Evolutionary conservation across 768 basidiomycete species (phyloP).

Genomic region (Trametes cinnabarina): DNA sequence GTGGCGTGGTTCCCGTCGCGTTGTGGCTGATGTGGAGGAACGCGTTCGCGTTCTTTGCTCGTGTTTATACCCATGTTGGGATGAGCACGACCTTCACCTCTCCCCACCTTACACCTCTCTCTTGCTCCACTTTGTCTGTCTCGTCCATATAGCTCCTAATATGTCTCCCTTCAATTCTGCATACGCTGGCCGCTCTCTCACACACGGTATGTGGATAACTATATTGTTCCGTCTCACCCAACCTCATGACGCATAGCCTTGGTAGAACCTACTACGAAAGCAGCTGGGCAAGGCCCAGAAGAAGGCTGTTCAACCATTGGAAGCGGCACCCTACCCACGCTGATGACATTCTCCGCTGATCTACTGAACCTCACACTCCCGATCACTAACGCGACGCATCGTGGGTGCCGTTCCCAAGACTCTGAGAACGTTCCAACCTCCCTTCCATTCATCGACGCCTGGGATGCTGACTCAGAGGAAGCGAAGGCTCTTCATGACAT

Average conservation of each 20-base stretch:
- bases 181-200: too few species aligned
- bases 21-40: neutral
- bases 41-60: neutral
- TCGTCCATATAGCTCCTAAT: too few species aligned
- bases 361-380: neutral
- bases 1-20: too few species aligned
- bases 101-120: neutral
- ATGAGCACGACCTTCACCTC: neutral
- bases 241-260: too few species aligned
- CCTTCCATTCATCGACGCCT: neutral
- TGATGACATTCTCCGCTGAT: neutral
- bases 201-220: too few species aligned
- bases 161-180: too few species aligned
- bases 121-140: neutral
- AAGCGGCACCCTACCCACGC: neutral
- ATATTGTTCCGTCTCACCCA: too few species aligned
- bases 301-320: too few species aligned
- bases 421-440: neutral
- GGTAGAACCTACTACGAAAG: too few species aligned
- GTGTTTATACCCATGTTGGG: neutral
- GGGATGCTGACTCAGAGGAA: neutral
- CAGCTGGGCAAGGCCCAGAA: too few species aligned
- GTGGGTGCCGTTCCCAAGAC: neutral
- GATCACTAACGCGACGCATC: neutral
- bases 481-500: neutral